Evolutionary conservation across 306 rosid species (phyloP).

Genomic region (Casuarina cunninghamiana): DNA sequence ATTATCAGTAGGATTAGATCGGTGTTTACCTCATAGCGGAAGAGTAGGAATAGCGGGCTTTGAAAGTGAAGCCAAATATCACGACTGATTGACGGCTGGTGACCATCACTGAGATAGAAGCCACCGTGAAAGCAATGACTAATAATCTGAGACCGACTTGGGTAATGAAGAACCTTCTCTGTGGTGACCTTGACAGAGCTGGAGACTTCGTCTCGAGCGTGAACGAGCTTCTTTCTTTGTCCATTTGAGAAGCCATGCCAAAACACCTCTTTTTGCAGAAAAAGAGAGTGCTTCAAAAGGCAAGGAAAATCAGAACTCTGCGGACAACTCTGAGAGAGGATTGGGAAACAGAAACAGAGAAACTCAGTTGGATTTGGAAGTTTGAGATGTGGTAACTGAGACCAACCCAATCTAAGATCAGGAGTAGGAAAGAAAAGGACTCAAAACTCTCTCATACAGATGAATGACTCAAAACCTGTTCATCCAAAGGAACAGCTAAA

Average conservation of each 20-base stretch:
- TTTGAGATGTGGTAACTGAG: no score
- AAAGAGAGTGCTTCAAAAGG: not conserved
- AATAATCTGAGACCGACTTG: constrained; percentile 49
- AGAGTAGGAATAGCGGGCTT: constrained; percentile 59
- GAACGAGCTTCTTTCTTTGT: constrained; percentile 25
- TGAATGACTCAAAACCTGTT: no score
- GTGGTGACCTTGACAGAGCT: not conserved
- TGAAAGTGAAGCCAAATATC: constrained; percentile 29
- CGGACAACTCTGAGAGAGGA: not conserved
- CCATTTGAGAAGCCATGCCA: constrained; percentile 23
- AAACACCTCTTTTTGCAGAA: not conserved
- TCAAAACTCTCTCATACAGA: no score
- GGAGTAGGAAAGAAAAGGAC: no score
- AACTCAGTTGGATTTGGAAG: no score
- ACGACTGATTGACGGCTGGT: constrained; percentile 53
- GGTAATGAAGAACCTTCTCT: constrained; percentile 17
- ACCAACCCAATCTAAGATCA: no score
- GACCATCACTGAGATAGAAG: constrained; percentile 47
- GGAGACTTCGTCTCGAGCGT: constrained; percentile 30
- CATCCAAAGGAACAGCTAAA: no score
- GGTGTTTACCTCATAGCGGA: constrained; percentile 50
- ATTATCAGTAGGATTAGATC: not conserved
- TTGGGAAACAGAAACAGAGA: no score
- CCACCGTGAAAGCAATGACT: constrained; percentile 39
- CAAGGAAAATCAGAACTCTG: not conserved